These are phyloP conservation scores for Colletotrichum graminicola DNA, from an alignment of 2,329 filamentous ascomycete species.

Conservation along the genomic window DNA sequence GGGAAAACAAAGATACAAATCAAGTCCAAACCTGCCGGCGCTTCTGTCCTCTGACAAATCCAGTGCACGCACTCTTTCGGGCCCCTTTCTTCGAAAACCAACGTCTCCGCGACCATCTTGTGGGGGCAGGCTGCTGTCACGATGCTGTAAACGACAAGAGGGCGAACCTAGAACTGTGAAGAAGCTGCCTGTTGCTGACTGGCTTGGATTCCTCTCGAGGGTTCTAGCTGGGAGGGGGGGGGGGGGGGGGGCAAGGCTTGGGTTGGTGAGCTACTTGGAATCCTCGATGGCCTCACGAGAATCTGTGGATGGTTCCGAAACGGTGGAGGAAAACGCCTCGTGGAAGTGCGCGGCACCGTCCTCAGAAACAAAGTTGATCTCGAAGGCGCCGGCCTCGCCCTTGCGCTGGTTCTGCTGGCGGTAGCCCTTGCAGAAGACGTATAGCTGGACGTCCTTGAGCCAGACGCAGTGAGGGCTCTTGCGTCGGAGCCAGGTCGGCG, in stretches of 20 bases:
- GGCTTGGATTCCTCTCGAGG: background rate
- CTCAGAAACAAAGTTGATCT: slow-evolving; percentile 62
- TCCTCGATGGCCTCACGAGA: slow-evolving; percentile 17
- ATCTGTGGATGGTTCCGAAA: slow-evolving; percentile 12
- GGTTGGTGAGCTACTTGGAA: slow-evolving; percentile 6
- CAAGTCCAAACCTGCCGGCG: slow-evolving; percentile 2
- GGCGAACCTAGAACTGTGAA: background rate
- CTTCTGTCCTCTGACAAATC: background rate
- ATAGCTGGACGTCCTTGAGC: slow-evolving; percentile 67
- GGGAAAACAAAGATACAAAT: background rate
- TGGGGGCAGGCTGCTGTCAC: background rate
- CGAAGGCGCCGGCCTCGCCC: slow-evolving; percentile 61
- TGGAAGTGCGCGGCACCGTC: slow-evolving; percentile 57
- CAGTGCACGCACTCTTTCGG: background rate
- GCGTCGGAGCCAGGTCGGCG: slow-evolving; percentile 64
- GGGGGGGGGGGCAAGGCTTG: too few species aligned
- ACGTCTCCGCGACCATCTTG: too few species aligned
- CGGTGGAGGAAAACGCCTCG: slow-evolving; percentile 51
- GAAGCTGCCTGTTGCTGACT: background rate
- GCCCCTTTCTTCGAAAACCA: background rate
- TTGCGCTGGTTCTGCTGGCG: slow-evolving; percentile 64
- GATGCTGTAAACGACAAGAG: background rate
- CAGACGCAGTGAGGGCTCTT: slow-evolving; percentile 61
- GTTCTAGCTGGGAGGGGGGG: background rate
- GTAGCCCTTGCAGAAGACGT: slow-evolving; percentile 71